Conservation (phyloP, 805 yeast genomes). For the Starmerella stigmatis region DNA sequence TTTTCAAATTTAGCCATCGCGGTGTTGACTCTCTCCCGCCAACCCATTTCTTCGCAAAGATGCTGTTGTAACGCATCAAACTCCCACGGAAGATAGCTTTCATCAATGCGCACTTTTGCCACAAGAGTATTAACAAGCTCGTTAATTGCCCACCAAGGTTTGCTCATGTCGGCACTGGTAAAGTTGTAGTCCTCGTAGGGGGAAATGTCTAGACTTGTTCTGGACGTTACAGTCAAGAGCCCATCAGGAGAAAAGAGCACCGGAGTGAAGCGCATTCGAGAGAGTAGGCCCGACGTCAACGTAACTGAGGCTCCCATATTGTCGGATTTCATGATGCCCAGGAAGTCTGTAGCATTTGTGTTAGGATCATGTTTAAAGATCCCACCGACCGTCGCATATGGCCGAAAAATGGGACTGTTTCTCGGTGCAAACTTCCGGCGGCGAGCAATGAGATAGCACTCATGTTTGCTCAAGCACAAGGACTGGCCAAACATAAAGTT, state of each 20-base stretch:
- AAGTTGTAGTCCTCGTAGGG: conserved; percentile 40
- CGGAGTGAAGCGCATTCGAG: conserved; percentile 43
- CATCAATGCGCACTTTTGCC: conserved; percentile 21
- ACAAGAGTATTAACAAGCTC: conserved; percentile 22
- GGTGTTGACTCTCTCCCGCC: conserved; percentile 11
- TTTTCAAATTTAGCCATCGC: not conserved
- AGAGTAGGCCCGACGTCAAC: conserved; percentile 16
- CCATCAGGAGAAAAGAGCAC: conserved; percentile 42
- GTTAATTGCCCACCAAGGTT: conserved; percentile 30
- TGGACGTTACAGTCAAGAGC: not conserved
- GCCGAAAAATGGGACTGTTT: conserved; percentile 40
- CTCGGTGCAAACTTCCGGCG: conserved; percentile 43
- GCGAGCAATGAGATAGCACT: conserved; percentile 52
- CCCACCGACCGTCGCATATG: conserved; percentile 55
- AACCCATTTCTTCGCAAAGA: conserved; percentile 9
- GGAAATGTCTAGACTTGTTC: not conserved
- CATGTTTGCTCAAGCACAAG: conserved; percentile 22
- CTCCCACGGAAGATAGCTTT: conserved; percentile 22
- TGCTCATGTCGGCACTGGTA: conserved; percentile 32
- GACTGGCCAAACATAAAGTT: conserved; percentile 20
- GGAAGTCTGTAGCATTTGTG: conserved; percentile 31
- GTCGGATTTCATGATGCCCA: conserved; percentile 53
- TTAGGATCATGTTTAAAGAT: conserved; percentile 38
- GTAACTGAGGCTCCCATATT: conserved; percentile 40
- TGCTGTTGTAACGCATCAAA: conserved; percentile 17